Evolutionary conservation across 2,329 filamentous ascomycete genomes (phyloP), one percentile per base, ranked within the genome.

Genomic region (Akanthomyces muscarius): DNA sequence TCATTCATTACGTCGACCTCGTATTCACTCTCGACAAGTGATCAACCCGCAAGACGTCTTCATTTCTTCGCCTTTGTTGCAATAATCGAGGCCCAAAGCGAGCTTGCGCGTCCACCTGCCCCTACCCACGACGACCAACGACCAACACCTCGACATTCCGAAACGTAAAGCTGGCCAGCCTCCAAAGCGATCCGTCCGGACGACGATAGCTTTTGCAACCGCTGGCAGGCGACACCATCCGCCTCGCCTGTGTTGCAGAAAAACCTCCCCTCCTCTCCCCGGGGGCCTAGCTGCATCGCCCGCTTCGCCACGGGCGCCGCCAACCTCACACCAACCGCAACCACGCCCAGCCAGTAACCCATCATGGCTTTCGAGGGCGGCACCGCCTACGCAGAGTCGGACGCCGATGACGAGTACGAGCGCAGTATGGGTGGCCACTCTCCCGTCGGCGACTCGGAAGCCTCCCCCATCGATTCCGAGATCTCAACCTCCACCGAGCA

Each of bases 331-430:
- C 2, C 23, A 25, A 51, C 21, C 21, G 16, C 45, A 8, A 51
- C 16, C 41, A 48, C 44, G 45, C 23, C 45, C 16, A 16, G 13
- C 45, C 44, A 13, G 45, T 45, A 6, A 5, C 10, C 16, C 6
- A n/a, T 21, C 42, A 85, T 86, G 84, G 84, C 82, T 74, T 87
- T 87, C 77, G 84, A 85, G 70, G 81, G 82, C 66, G 86, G 86
- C 71, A 88, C 86, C 68, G 85, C 87, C 65, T 92, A 92, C 75
- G 86, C 90, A 74, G 90, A 91, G 77, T 91, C 87, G 68, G 90
- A 91, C 73, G 89, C 89, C 70, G 90, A 92, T 77, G 90, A 93
- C 77, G 90, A 93, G 79, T 92, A 91, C 74, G 89, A 93, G 81
- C 83, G 88, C 72, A 88, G 87, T 74, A 81, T 88, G 68, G 82